Percentiles rank a stretch among this genome's conserved stretches.
These are phyloP conservation scores for Vishniacozyma victoriae DNA, from an alignment of 768 basidiomycete species.

Conservation along the genomic window DNA sequence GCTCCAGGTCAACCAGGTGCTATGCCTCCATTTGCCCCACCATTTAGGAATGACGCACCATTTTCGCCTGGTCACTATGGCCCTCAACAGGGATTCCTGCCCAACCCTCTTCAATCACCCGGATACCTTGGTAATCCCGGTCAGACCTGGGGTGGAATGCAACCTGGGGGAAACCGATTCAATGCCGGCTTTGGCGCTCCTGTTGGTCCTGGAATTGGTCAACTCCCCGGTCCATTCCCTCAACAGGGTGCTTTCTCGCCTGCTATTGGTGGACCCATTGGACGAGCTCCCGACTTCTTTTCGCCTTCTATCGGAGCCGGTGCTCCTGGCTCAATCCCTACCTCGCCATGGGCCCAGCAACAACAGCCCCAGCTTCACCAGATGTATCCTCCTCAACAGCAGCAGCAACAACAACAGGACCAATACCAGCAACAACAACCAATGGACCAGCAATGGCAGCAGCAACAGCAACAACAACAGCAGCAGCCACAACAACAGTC, in stretches of 20 bases:
- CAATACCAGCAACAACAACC: slow-evolving; percentile 9
- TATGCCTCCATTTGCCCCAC: too few relatives aligned
- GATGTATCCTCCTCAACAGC: slow-evolving; percentile 10
- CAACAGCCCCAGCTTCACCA: too few relatives aligned
- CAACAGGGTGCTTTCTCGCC: slow-evolving; percentile 22
- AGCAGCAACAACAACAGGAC: neutral
- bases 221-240: slow-evolving; percentile 7
- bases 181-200: slow-evolving; percentile 13
- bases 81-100: slow-evolving; percentile 1
- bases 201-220: slow-evolving; percentile 21
- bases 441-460: slow-evolving; percentile 22
- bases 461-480: slow-evolving; percentile 8
- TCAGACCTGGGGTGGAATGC: slow-evolving; percentile 11
- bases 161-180: slow-evolving; percentile 2
- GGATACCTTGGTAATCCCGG: slow-evolving; percentile 8
- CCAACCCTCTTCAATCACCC: slow-evolving; percentile 3
- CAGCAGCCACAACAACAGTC: slow-evolving; percentile 4
- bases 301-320: slow-evolving; percentile 31
- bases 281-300: slow-evolving; percentile 14
- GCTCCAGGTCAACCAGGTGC: neutral
- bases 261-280: slow-evolving; percentile 17
- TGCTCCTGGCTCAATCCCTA: too few relatives aligned
- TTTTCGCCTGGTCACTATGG: slow-evolving; percentile 7
- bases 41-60: neutral
- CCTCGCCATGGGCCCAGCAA: slow-evolving; percentile 35